Evolutionary conservation across 2,329 filamentous ascomycete genomes (phyloP), one percentile per base, ranked within the genome.

Genomic region (Aspergillus costaricaensis): DNA sequence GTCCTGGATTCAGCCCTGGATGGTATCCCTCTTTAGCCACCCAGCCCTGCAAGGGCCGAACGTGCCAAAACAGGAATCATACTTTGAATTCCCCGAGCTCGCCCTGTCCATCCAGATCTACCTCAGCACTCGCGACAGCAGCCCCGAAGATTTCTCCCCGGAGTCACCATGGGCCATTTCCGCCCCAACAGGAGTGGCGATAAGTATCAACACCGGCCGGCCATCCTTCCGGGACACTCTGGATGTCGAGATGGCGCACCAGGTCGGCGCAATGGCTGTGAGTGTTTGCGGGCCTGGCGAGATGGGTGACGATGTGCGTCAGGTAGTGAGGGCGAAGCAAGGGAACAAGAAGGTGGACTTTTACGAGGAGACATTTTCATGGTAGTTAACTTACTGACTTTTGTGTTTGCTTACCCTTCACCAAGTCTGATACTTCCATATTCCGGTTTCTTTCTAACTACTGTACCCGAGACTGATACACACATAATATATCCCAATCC

Each of bases 241-340:
- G 4, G 68, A 68, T 8, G 57, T 48, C 4, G 72, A 75, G 52
- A 72, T 67, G 52, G 62, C 62, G 4, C 59, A 65, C 38, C 73
- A 75, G 30, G 60, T 75, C 0, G 73, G 72, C 15, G 73, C 73
- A 6, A 67, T 76, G 67, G 74, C 73, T 4, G 74, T 77, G 7
- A 76, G 72, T 63, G 73, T 77, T 2, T 77, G 75, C 36, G 75
- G 74, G 6, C 75, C 75, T 17, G 74, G 75, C 14, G 65, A 67
- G 2, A 63, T 77, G 56, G 74, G 74, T 7, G 75, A 77, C 57
- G 74, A 72, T 59, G 73, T 77, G n/a, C 63, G 75, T 5, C 61
- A 68, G 55, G 70, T 72, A 3, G 74, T 76, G 15, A 62, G 72
- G 8, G 55, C 65, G 58, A 63, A 65, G 6, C 70, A 75, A 50